Percentiles rank a stretch among this genome's conserved stretches.
Evolutionary conservation across 176 grass and related monocot genomes (phyloP).

Genomic region (Oryza meyeriana): DNA sequence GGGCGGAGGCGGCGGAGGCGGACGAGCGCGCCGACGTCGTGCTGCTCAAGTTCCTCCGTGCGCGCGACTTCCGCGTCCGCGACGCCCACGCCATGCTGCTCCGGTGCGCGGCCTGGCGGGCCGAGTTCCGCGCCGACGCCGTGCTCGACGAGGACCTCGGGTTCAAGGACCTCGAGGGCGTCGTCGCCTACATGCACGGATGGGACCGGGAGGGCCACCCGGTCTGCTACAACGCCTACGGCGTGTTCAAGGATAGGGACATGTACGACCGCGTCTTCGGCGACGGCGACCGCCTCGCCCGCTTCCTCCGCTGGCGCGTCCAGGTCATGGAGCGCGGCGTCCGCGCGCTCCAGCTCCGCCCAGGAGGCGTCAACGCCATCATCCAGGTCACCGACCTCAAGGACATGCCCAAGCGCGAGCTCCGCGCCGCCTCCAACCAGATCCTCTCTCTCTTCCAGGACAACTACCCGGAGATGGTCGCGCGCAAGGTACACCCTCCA

Average conservation of each 20-base stretch:
- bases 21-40: slow-evolving; percentile 87
- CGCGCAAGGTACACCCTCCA: slow-evolving; percentile 62
- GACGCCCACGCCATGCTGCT: slow-evolving; percentile 86
- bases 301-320: slow-evolving; percentile 92
- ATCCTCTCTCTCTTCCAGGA: slow-evolving; percentile 96
- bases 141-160: slow-evolving; percentile 78
- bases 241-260: slow-evolving; percentile 68
- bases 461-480: slow-evolving; percentile 97
- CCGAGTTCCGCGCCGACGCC: slow-evolving; percentile 70
- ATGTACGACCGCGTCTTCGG: slow-evolving; percentile 82
- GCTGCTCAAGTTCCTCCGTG: slow-evolving; percentile 92
- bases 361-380: slow-evolving; percentile 85
- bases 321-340: slow-evolving; percentile 97
- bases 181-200: slow-evolving; percentile 90
- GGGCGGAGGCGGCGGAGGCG: neutral
- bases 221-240: slow-evolving; percentile 95
- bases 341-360: slow-evolving; percentile 68
- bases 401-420: slow-evolving; percentile 94
- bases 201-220: slow-evolving; percentile 83
- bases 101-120: slow-evolving; percentile 69
- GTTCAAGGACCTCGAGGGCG: slow-evolving; percentile 91
- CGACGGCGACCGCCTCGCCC: slow-evolving; percentile 66
- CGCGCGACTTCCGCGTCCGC: slow-evolving; percentile 75
- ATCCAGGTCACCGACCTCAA: slow-evolving; percentile 95
- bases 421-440: slow-evolving; percentile 78